These are phyloP conservation scores for Ambrosia trifida DNA, from an alignment of 129 eudicot genomes.

Conservation along the genomic window DNA sequence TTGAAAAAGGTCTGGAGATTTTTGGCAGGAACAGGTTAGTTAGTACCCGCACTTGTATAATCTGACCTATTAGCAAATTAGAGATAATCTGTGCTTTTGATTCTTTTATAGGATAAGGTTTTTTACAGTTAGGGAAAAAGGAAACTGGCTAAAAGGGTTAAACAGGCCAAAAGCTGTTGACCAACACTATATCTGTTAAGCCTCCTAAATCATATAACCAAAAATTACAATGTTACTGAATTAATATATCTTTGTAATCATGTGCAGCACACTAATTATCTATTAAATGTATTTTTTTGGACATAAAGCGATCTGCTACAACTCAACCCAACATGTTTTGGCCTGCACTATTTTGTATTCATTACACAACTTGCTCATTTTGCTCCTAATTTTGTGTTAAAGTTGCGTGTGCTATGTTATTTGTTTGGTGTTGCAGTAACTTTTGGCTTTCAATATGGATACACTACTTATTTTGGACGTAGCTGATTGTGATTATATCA, in stretches of 20 bases:
- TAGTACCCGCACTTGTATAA: constrained; percentile 12
- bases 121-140: constrained; percentile 2
- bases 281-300: not conserved
- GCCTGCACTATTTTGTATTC: not conserved
- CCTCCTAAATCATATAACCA: not conserved
- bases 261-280: not conserved
- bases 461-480: not conserved
- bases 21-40: constrained; percentile 92
- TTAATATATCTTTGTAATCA: not conserved
- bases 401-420: not conserved
- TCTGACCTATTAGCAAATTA: constrained; percentile 12
- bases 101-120: constrained; percentile 11
- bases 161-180: not conserved
- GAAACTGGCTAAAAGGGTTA: not conserved
- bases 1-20: constrained; percentile 84
- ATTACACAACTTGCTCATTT: not conserved
- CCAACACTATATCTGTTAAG: not conserved
- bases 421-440: constrained; percentile 5
- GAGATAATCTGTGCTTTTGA: not conserved
- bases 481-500: constrained; percentile 7
- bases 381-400: not conserved
- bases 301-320: not conserved
- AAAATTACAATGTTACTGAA: not conserved
- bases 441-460: constrained; percentile 3
- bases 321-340: not conserved